Base-by-base conservation (phyloP, 1,139 yeast species). In the Citeromyces hawaiiensis region DNA sequence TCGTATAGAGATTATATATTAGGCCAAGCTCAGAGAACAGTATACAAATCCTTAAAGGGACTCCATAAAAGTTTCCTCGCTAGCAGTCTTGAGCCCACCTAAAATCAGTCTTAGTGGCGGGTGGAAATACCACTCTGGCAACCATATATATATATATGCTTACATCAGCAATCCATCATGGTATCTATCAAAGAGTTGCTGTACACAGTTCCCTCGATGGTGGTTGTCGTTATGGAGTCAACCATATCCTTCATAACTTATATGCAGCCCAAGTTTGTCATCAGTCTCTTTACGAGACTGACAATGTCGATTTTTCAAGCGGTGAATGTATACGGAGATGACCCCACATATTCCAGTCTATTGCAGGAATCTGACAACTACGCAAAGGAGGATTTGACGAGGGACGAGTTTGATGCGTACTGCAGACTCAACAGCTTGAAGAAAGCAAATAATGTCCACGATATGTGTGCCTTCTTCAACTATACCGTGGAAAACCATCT, bases 401-500 rank as follows among this genome's bases (percentile, higher is more conserved):
- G 21, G 5, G 15, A 17, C 8, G 13, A 29, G 14, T 29, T 35
- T 10, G 34, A 18, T 13, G 38, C 38, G 8, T 40, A 40, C 37
- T 21, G 40, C 7, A 25, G 38, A 7, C 33, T 43, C 14, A 43
- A 56, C 38, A 35, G 38, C 3, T 40, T 57, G 31, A 44, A 54
- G 39, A 44, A 42, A 7, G 53, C 57, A 5, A 31, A 38, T 13
- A 44, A 43, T 36, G 49, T 57, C 27, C 45, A 48, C 9, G 50
- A 55, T 35, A 48, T 57, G 38, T 51, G 56, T 38, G 43, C 41
- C 4, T 36, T 52, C 2, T 51, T 55, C 42, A 54, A 54, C 0
- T 56, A 51, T 40, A 41, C 42, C 13, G 42, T 50, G 5, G 56
- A 56, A 36, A 49, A 52, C 18, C 59, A 56, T 44, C 41, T 57